A percentile compares a stretch with the other conserved stretches of the same genome.
Conservation (phyloP, 116 monocot genomes). For the Iris pallida region DNA sequence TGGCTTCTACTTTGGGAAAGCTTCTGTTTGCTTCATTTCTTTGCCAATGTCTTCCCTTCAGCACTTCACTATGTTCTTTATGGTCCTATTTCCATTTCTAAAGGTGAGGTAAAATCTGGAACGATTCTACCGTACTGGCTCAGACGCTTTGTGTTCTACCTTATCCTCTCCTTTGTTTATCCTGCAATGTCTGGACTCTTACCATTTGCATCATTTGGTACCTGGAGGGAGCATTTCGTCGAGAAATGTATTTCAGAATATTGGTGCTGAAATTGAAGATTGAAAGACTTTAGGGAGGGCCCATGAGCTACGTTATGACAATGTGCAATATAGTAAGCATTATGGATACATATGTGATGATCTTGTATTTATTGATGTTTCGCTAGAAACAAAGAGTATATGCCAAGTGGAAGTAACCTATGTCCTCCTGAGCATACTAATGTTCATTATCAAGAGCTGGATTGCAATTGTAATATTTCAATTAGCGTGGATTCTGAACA, state of each 20-base stretch:
- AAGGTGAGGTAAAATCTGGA: neutral
- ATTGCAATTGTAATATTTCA: too few relatives aligned
- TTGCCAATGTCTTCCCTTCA: slow-evolving; percentile 56
- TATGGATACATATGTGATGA: too few relatives aligned
- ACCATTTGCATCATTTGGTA: slow-evolving; percentile 68
- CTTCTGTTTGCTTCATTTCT: slow-evolving; percentile 74
- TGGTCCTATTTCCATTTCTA: slow-evolving; percentile 41
- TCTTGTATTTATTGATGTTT: too few relatives aligned
- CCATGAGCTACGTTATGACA: too few relatives aligned
- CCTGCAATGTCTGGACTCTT: slow-evolving; percentile 58
- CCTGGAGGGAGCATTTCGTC: slow-evolving; percentile 62
- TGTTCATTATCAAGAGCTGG: too few relatives aligned
- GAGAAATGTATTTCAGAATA: slow-evolving; percentile 4
- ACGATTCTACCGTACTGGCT: slow-evolving; percentile 40
- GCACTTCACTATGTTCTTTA: slow-evolving; percentile 42
- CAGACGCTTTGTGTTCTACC: slow-evolving; percentile 43
- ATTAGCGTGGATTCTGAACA: too few relatives aligned
- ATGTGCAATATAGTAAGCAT: too few relatives aligned
- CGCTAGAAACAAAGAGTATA: too few relatives aligned
- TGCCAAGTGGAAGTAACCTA: too few relatives aligned
- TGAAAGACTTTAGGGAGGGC: neutral
- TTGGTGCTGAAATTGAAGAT: neutral
- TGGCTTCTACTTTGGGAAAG: slow-evolving; percentile 88
- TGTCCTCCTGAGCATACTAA: too few relatives aligned
- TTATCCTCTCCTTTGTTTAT: slow-evolving; percentile 45